Conservation (phyloP, 179 eudicot species). For the Amaranthus tricolor region DNA sequence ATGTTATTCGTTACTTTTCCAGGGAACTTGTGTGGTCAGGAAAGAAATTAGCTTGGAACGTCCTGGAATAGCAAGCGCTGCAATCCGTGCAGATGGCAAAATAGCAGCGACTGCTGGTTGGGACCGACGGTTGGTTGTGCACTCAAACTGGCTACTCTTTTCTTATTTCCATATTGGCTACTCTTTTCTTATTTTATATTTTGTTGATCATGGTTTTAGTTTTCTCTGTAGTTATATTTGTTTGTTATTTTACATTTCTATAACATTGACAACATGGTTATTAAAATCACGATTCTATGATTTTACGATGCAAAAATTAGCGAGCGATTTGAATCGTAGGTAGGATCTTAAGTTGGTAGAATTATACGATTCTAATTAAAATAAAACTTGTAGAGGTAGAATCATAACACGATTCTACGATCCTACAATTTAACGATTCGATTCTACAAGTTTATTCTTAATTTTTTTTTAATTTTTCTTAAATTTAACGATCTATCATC, state of each 20-base stretch:
- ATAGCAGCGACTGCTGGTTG: slow-evolving; percentile 82
- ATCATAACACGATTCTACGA: too few species aligned
- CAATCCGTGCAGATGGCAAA: slow-evolving; percentile 65
- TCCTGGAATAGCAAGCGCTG: slow-evolving; percentile 62
- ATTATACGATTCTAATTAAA: too few species aligned
- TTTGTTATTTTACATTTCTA: not conserved
- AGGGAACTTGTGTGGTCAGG: slow-evolving; percentile 72
- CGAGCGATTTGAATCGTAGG: too few species aligned
- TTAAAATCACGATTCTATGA: too few species aligned
- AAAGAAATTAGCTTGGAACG: slow-evolving; percentile 85
- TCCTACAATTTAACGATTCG: too few species aligned
- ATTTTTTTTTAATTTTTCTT: too few species aligned
- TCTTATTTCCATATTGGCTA: not conserved
- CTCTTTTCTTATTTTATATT: not conserved
- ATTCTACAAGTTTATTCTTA: too few species aligned
- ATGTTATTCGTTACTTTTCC: slow-evolving; percentile 17
- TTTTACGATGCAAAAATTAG: too few species aligned
- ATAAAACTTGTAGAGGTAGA: too few species aligned
- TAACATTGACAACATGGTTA: too few species aligned
- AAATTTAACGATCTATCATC: too few species aligned
- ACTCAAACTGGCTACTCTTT: not conserved
- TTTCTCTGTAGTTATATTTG: not conserved
- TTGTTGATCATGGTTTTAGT: not conserved
- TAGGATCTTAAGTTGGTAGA: too few species aligned
- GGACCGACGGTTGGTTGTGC: slow-evolving; percentile 64